Evolutionary conservation across 257 asterid species (phyloP).

Genomic region (Solanum bulbocastanum): DNA sequence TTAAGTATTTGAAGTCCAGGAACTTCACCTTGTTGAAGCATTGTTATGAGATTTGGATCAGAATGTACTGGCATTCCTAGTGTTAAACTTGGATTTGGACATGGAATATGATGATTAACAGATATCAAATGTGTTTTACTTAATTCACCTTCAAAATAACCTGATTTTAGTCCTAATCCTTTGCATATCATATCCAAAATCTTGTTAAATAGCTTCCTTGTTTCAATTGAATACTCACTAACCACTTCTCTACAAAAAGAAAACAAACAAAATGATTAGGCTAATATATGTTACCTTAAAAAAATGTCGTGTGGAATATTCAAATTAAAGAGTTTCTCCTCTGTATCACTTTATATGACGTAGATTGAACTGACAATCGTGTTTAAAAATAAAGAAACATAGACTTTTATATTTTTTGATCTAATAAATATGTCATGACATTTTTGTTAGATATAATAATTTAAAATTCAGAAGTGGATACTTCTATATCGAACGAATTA

Average conservation of each 20-base stretch:
- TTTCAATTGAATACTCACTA: conserved; percentile 27
- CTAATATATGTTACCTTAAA: not conserved
- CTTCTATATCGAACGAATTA: too few species aligned
- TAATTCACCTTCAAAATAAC: conserved; percentile 29
- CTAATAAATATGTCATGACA: not conserved
- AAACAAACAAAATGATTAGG: not conserved
- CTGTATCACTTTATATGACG: not conserved
- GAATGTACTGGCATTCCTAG: conserved; percentile 53
- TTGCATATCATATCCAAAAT: conserved; percentile 38
- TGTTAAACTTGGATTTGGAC: conserved; percentile 63
- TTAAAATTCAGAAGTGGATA: too few species aligned
- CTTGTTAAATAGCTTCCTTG: conserved; percentile 25
- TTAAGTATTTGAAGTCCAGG: conserved; percentile 22
- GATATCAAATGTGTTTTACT: conserved; percentile 33
- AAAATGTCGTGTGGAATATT: not conserved
- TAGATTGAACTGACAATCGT: not conserved
- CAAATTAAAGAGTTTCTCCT: too few species aligned
- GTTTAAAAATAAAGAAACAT: not conserved
- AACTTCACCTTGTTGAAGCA: conserved; percentile 39
- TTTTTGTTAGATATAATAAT: not conserved
- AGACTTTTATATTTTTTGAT: not conserved
- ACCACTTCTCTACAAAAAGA: conserved; percentile 7
- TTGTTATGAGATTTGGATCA: conserved; percentile 61
- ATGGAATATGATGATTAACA: conserved; percentile 57
- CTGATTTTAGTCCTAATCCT: conserved; percentile 34